Evolutionary conservation across 352 stramenopile genomes (phyloP).

Genomic region (Phytopythium litorale): DNA sequence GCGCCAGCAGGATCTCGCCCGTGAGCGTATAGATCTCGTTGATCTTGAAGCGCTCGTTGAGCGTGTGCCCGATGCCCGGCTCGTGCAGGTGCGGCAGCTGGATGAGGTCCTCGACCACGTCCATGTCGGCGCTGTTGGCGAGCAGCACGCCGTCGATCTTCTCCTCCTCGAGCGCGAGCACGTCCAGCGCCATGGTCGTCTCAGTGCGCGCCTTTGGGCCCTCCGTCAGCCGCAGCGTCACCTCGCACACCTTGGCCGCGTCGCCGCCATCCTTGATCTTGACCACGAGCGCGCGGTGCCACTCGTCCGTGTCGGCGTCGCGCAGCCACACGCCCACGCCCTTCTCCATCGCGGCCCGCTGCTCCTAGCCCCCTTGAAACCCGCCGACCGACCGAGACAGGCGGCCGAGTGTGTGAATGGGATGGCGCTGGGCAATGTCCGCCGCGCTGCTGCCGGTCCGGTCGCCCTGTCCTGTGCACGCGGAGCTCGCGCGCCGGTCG

Average conservation of each 20-base stretch:
- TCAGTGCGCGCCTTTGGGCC: slow-evolving; percentile 46
- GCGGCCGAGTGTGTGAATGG: neutral
- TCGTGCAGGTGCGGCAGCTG: slow-evolving; percentile 93
- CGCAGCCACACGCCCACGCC: slow-evolving; percentile 76
- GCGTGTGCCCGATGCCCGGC: slow-evolving; percentile 91
- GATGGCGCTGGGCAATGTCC: too few relatives aligned
- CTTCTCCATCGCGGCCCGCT: slow-evolving; percentile 54
- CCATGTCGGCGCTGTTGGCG: slow-evolving; percentile 84
- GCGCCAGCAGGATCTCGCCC: slow-evolving; percentile 79
- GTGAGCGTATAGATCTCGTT: slow-evolving; percentile 94
- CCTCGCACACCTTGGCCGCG: slow-evolving; percentile 18
- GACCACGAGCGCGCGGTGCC: slow-evolving; percentile 59
- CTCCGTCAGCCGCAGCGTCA: slow-evolving; percentile 52
- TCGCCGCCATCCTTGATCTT: slow-evolving; percentile 24
- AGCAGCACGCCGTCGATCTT: slow-evolving; percentile 52
- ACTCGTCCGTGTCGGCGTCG: slow-evolving; percentile 61
- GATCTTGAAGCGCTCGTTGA: slow-evolving; percentile 90
- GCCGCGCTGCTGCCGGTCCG: too few relatives aligned
- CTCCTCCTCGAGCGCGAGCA: slow-evolving; percentile 67
- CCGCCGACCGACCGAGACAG: too few relatives aligned
- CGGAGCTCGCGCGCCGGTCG: too few relatives aligned
- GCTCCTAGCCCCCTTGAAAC: too few relatives aligned
- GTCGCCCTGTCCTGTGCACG: neutral
- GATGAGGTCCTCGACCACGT: slow-evolving; percentile 91
- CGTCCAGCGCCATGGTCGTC: slow-evolving; percentile 43